These are phyloP conservation scores for Sporobolomyces phaffii DNA, from an alignment of 768 basidiomycete species.

Conservation along the genomic window DNA sequence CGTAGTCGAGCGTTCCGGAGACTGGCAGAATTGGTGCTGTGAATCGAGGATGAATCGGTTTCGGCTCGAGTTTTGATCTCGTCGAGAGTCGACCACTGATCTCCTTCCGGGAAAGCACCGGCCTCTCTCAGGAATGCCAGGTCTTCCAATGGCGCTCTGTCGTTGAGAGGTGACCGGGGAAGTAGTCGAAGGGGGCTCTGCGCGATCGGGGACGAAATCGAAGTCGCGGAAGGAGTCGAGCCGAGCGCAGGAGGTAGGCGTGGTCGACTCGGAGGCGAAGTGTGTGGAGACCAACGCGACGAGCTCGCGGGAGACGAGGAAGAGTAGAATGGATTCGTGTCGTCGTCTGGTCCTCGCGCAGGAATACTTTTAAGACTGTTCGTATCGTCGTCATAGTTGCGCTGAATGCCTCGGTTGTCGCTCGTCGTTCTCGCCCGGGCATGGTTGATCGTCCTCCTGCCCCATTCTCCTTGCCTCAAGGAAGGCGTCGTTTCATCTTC, in stretches of 20 bases:
- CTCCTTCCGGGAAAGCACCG: background rate
- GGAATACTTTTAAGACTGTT: background rate
- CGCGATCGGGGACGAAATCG: background rate
- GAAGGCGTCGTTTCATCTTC: constrained; percentile 20
- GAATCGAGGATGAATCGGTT: constrained; percentile 3
- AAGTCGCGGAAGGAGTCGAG: background rate
- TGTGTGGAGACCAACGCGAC: background rate
- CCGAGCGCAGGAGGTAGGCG: background rate
- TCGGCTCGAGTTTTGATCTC: background rate
- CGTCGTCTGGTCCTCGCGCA: background rate
- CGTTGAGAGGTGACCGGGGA: constrained; percentile 28
- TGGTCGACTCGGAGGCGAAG: background rate
- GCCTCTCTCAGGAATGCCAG: constrained; percentile 29
- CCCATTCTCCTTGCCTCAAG: constrained; percentile 9
- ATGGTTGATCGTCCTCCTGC: background rate
- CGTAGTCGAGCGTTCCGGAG: constrained; percentile 16
- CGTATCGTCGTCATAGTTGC: constrained; percentile 3
- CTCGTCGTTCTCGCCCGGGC: constrained; percentile 9
- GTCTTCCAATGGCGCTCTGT: constrained; percentile 28
- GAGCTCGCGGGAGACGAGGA: background rate
- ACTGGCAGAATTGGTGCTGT: constrained; percentile 8
- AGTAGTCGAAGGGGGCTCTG: constrained; percentile 23
- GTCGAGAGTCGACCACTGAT: background rate
- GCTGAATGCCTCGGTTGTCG: background rate
- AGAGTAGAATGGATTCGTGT: background rate